phyloP scores from a whole-genome alignment of 2,329 filamentous ascomycete species.

The Fusarium musae region DNA sequence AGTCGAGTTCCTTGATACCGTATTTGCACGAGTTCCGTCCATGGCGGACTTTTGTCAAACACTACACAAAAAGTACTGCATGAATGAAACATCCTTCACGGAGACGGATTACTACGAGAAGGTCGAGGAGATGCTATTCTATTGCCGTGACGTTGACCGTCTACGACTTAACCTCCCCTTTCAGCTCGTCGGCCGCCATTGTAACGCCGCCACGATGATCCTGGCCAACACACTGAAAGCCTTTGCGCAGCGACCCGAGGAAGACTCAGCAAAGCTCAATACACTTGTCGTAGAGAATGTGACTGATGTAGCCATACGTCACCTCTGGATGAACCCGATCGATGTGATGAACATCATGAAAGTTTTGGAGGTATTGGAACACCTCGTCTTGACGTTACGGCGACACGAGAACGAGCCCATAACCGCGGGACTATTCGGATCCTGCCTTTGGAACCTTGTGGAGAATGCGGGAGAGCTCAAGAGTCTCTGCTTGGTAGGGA shows the following conservation, averaged over 20 bases:
- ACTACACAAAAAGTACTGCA: conserved; percentile 59
- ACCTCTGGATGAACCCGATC: conserved; percentile 62
- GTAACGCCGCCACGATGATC: conserved; percentile 61
- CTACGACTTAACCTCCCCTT: conserved; percentile 64
- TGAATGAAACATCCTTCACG: conserved; percentile 61
- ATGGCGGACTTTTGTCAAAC: conserved; percentile 58
- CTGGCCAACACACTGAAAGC: conserved; percentile 63
- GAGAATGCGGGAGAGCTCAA: conserved; percentile 56
- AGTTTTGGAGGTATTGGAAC: conserved; percentile 54
- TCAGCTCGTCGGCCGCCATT: conserved; percentile 59
- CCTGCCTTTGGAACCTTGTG: conserved; percentile 62
- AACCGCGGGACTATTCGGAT: conserved; percentile 53
- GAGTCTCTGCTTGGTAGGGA: conserved; percentile 61
- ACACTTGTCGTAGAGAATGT: conserved; percentile 63
- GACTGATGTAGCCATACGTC: conserved; percentile 59
- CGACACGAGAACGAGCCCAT: conserved; percentile 54
- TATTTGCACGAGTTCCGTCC: conserved; percentile 58
- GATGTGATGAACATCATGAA: conserved; percentile 61
- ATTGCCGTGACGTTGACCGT: conserved; percentile 57
- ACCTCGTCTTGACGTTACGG: conserved; percentile 60
- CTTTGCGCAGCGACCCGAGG: conserved; percentile 57
- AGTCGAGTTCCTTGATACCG: conserved; percentile 58
- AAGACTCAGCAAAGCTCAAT: conserved; percentile 55
- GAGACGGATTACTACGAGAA: conserved; percentile 58
- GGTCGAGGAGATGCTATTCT: conserved; percentile 56